Conservation (phyloP, 2,329 filamentous ascomycete species). For the Aureobasidium sp. region DNA sequence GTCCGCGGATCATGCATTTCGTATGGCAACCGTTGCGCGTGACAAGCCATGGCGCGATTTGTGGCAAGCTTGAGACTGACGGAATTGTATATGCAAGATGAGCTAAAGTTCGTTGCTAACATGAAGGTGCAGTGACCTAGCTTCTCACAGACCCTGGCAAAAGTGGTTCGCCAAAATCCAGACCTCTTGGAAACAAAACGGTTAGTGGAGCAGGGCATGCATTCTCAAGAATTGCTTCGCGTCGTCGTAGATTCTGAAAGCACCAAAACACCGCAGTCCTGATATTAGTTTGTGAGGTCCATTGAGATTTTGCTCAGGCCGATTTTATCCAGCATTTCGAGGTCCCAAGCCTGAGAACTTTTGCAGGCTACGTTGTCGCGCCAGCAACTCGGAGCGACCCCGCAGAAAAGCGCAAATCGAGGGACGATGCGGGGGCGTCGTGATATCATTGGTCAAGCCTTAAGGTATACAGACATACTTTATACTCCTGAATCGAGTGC, state of each 20-base stretch:
- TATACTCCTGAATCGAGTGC: not conserved
- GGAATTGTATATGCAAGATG: not conserved
- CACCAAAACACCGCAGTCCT: slow-evolving; percentile 1
- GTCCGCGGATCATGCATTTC: slow-evolving; percentile 7
- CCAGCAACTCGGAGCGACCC: not conserved
- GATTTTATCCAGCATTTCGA: too few species aligned
- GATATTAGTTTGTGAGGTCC: too few species aligned
- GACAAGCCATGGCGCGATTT: slow-evolving; percentile 1
- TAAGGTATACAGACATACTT: not conserved
- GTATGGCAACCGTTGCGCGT: slow-evolving; percentile 4
- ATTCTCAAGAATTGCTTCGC: not conserved
- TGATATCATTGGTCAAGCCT: not conserved
- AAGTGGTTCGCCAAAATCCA: not conserved
- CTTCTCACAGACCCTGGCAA: not conserved
- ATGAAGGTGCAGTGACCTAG: not conserved
- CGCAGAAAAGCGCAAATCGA: not conserved
- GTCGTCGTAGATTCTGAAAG: not conserved
- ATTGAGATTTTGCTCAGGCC: too few species aligned
- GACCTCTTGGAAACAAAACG: not conserved
- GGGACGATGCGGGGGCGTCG: not conserved
- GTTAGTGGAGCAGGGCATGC: not conserved
- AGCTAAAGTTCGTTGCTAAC: not conserved
- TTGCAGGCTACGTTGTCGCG: slow-evolving; percentile 1
- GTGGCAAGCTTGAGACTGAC: slow-evolving; percentile 2
- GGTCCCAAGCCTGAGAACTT: too few species aligned